A percentile compares a stretch with the other conserved stretches of the same genome.
Evolutionary conservation across 306 rosid genomes (phyloP).

Genomic region (Sechiopsis laciniata): DNA sequence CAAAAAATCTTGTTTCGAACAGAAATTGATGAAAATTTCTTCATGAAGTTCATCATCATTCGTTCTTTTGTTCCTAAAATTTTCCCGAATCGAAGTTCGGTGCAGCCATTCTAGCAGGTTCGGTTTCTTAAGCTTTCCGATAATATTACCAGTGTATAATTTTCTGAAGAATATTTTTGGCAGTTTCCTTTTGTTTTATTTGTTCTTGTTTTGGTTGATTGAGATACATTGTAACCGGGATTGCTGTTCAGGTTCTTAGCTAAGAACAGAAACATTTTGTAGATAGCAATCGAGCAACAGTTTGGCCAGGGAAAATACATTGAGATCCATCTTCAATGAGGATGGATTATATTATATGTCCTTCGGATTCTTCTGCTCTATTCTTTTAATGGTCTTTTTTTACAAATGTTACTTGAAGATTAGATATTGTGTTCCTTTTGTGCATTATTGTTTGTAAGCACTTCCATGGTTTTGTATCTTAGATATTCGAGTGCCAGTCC

Average conservation of each 20-base stretch:
- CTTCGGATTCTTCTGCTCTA: neutral
- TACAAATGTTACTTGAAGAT: neutral
- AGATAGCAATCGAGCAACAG: neutral
- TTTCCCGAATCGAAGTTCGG: neutral
- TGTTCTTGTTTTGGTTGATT: slow-evolving; percentile 1
- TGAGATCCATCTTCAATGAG: slow-evolving; percentile 5
- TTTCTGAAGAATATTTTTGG: neutral
- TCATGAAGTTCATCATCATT: neutral
- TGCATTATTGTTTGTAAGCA: neutral
- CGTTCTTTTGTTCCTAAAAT: neutral
- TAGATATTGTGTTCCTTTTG: neutral
- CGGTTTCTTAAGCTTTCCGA: slow-evolving; percentile 1
- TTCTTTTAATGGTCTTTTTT: neutral
- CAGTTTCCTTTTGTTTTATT: neutral
- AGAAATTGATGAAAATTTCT: neutral
- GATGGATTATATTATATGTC: neutral
- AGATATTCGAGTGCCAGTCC: neutral
- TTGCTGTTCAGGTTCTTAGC: neutral
- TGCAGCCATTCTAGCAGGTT: neutral
- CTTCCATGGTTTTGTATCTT: neutral
- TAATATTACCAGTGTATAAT: neutral
- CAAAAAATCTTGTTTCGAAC: neutral
- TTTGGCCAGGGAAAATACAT: neutral
- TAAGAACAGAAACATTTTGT: neutral
- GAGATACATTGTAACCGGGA: slow-evolving; percentile 1